Conservation (phyloP, 148 eudicot species). For the Chenopodium quinoa region DNA sequence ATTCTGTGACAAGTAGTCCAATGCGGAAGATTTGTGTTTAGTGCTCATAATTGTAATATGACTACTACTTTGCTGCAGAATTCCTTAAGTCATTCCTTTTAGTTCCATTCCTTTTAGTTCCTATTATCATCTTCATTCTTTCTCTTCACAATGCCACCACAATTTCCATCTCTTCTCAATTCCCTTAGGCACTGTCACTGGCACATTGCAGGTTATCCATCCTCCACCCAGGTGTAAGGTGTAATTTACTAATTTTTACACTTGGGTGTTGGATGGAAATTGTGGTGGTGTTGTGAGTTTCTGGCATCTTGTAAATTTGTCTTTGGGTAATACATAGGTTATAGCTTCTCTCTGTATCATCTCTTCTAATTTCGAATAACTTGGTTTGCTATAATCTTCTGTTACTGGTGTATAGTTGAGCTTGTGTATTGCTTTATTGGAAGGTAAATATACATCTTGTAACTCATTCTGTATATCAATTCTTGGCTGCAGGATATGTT, state of each 20-base stretch:
- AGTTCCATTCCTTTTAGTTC: not conserved
- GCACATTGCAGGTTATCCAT: not conserved
- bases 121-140: not conserved
- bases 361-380: not conserved
- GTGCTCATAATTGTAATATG: not conserved
- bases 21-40: not conserved
- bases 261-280: not conserved
- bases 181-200: not conserved
- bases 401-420: not conserved
- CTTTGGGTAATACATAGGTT: not conserved
- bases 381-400: not conserved
- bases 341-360: not conserved
- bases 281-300: not conserved
- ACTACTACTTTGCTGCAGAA: not conserved
- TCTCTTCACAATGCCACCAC: not conserved
- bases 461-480: not conserved
- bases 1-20: not conserved
- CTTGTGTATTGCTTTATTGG: not conserved
- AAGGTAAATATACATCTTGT: not conserved
- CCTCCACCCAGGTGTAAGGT: not conserved
- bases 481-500: slow-evolving; percentile 70
- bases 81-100: not conserved
- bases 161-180: not conserved
- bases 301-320: not conserved
- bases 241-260: not conserved